Base-by-base conservation (phyloP, 345 rosid species). In the Eucalyptus sideroxylon region DNA sequence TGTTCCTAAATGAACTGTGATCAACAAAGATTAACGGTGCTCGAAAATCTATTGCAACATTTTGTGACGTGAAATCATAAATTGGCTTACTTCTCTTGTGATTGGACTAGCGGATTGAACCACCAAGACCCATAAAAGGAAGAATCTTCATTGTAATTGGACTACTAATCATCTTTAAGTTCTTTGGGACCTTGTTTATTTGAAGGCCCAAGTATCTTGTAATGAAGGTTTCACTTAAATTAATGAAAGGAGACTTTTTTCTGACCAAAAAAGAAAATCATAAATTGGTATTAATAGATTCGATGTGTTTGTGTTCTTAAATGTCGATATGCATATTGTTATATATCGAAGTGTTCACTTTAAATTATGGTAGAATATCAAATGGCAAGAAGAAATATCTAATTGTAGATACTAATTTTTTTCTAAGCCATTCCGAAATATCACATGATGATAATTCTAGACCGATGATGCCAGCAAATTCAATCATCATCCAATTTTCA, bases 101-200 rank as follows among this genome's bases (percentile, higher is more conserved):
- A 53, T 53, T 8, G 5, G 26, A 21, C 0, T 0, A 0, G 13
- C 0, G 3, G 12, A 4, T 56, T 56, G 6, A 2, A 56, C 10
- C 3, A 0, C 1, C 30, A 56, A 56, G 13, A 5, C 30, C 62
- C 30, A 56, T 26, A 23, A 24, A 56, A 56, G 30, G 6, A 56
- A 56, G 2, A 56, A 56, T 24, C 3, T 56, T 10, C 13, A 0
- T 56, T 56, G 27, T 56, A 56, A 24, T 56, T 56, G 27, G 62
- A 2, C 6, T 56, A 10, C 62, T 24, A 24, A 56, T 56, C 30
- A 1, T 24, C 69, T 6, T 27, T 65, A 0, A 65, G 37, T 65
- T 30, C 72, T 65, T 62, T 65, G 72, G 9, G 72, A 27, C 3
- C 72, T 14, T 30, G 6, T 62, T 62, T 30, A 15, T 30, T 62